Evolutionary conservation across 2,329 filamentous ascomycete species (phyloP).

Genomic region (Phoma herbarum): DNA sequence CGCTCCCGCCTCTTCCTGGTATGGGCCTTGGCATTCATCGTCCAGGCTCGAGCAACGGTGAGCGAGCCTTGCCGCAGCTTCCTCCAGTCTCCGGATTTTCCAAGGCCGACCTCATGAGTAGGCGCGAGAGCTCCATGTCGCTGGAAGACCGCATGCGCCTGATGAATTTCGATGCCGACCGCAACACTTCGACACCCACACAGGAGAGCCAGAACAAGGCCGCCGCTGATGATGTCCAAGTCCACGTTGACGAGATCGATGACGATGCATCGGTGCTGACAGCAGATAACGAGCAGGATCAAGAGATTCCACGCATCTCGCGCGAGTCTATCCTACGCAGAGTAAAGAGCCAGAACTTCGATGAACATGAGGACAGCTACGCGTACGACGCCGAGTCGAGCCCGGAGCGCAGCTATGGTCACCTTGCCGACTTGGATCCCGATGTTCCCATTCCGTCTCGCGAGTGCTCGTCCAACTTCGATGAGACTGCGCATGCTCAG

Average conservation of each 20-base stretch:
- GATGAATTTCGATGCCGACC: conserved; percentile 78
- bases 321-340: conserved; percentile 92
- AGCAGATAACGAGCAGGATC: conserved; percentile 55
- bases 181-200: conserved; percentile 48
- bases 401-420: conserved; percentile 63
- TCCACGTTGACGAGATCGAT: conserved; percentile 45
- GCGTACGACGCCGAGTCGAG: conserved; percentile 59
- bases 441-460: conserved; percentile 90
- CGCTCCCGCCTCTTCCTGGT: conserved; percentile 84
- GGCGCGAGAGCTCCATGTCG: conserved; percentile 77
- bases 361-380: conserved; percentile 56
- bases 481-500: conserved; percentile 66
- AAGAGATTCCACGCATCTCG: conserved; percentile 81
- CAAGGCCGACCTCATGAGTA: conserved; percentile 80
- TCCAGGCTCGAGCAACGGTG: conserved; percentile 68
- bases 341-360: conserved; percentile 72
- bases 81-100: conserved; percentile 72
- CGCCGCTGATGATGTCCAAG: conserved; percentile 34
- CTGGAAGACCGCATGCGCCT: conserved; percentile 85
- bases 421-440: conserved; percentile 73
- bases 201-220: conserved; percentile 47
- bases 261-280: conserved; percentile 34
- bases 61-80: conserved; percentile 75
- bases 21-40: conserved; percentile 55
- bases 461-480: conserved; percentile 70